Evolutionary conservation across 805 yeast species (phyloP).

Genomic region (Saccharomycopsis javanensis): DNA sequence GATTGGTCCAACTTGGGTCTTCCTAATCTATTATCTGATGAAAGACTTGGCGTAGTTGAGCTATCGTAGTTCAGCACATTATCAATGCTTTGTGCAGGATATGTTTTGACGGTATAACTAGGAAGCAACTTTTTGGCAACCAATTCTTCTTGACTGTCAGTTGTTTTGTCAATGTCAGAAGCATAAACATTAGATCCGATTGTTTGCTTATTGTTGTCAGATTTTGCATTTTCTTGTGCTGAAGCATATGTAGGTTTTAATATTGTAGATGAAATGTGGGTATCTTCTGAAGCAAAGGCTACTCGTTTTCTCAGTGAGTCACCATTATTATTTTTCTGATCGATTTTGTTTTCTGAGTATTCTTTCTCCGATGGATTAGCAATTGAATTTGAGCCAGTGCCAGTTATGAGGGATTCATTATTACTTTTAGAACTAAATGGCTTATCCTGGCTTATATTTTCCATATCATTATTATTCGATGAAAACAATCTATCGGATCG

Average conservation of each 20-base stretch:
- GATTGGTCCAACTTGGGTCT: background rate
- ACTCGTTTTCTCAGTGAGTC: background rate
- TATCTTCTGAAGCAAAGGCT: background rate
- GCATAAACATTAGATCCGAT: background rate
- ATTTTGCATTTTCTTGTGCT: background rate
- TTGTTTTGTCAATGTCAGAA: background rate
- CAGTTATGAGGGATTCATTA: background rate
- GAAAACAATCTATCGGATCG: background rate
- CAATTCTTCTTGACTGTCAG: background rate
- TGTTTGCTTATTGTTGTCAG: background rate
- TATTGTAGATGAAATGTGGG: background rate
- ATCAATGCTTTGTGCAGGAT: slow-evolving; percentile 10
- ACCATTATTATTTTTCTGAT: background rate
- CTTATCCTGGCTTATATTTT: background rate
- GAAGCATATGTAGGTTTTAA: background rate
- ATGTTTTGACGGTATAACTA: background rate
- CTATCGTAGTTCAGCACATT: slow-evolving; percentile 7
- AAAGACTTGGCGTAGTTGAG: background rate
- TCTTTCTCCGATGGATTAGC: background rate
- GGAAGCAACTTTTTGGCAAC: background rate
- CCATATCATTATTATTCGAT: background rate
- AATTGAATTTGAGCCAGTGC: background rate
- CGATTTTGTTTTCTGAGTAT: background rate
- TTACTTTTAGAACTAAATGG: background rate
- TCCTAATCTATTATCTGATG: background rate